Evolutionary conservation across 2,329 filamentous ascomycete genomes (phyloP).

Genomic region (Colletotrichum sp.): DNA sequence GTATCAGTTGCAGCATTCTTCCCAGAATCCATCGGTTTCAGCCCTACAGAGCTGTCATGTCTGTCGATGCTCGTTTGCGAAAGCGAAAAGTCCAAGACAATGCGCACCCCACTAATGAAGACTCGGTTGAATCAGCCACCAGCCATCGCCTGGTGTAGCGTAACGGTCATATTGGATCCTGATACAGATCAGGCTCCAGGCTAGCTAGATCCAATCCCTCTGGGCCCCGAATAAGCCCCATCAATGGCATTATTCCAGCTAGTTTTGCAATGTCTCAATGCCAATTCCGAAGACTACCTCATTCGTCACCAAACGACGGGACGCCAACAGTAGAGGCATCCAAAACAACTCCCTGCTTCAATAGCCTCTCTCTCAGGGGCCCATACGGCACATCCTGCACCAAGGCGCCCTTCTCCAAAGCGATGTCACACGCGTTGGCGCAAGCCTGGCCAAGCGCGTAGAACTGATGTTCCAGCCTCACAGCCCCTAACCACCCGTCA

Average conservation of each 20-base stretch:
- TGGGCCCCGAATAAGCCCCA: not conserved
- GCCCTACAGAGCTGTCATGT: not conserved
- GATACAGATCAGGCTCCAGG: not conserved
- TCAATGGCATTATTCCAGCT: not conserved
- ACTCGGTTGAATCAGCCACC: not conserved
- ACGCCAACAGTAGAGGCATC: not conserved
- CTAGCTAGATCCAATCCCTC: not conserved
- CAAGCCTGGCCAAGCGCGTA: conserved; percentile 14
- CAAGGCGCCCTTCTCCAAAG: not conserved
- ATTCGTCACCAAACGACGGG: not conserved
- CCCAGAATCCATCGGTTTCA: not conserved
- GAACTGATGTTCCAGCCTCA: conserved; percentile 16
- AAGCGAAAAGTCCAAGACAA: not conserved
- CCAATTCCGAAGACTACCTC: not conserved
- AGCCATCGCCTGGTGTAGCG: not conserved
- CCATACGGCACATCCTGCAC: conserved; percentile 6
- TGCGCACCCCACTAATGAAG: not conserved
- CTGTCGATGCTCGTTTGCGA: not conserved
- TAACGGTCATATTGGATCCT: not conserved
- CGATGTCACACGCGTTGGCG: conserved; percentile 16
- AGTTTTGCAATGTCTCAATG: not conserved
- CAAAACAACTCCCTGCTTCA: not conserved
- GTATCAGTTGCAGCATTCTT: not conserved
- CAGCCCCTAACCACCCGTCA: not conserved
- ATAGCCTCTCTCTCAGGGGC: not conserved